Percentiles rank a stretch among this genome's conserved stretches.
phyloP scores from a whole-genome alignment of 805 yeast species.

The Monosporozyma unispora region DNA sequence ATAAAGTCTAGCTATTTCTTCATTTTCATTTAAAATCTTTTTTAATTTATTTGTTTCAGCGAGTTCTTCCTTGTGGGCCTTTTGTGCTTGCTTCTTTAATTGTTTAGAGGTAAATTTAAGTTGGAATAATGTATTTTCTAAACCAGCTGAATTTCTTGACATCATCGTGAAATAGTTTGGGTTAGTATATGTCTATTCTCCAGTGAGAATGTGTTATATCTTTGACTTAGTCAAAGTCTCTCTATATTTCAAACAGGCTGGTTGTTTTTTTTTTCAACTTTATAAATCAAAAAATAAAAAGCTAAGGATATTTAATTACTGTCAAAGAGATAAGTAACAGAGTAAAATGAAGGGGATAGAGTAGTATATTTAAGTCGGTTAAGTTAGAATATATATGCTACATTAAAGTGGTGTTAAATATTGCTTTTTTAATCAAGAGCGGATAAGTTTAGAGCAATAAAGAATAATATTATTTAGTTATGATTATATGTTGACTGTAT shows the following conservation, averaged over 20 bases:
- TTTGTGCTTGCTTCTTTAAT: constrained; percentile 78
- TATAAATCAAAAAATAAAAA: neutral
- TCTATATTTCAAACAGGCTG: neutral
- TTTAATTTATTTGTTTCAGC: constrained; percentile 82
- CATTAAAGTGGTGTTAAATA: no score
- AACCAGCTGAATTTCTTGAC: constrained; percentile 27
- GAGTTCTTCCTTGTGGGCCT: constrained; percentile 84
- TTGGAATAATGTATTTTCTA: constrained; percentile 31
- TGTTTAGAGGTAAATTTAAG: constrained; percentile 84
- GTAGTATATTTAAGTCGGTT: no score
- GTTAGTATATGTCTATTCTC: neutral
- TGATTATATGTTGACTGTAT: neutral
- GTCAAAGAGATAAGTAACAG: no score
- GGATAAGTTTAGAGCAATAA: no score
- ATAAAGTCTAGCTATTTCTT: constrained; percentile 86
- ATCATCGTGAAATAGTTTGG: constrained; percentile 7
- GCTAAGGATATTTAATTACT: neutral
- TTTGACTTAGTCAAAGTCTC: neutral
- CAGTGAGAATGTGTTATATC: neutral
- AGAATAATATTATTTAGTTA: neutral
- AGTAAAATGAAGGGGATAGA: no score
- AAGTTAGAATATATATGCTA: no score
- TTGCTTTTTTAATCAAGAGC: neutral
- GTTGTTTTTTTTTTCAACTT: no score
- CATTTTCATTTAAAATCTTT: constrained; percentile 41